phyloP scores from a whole-genome alignment of 139 green algal genomes.

The Chlorella sp. region DNA sequence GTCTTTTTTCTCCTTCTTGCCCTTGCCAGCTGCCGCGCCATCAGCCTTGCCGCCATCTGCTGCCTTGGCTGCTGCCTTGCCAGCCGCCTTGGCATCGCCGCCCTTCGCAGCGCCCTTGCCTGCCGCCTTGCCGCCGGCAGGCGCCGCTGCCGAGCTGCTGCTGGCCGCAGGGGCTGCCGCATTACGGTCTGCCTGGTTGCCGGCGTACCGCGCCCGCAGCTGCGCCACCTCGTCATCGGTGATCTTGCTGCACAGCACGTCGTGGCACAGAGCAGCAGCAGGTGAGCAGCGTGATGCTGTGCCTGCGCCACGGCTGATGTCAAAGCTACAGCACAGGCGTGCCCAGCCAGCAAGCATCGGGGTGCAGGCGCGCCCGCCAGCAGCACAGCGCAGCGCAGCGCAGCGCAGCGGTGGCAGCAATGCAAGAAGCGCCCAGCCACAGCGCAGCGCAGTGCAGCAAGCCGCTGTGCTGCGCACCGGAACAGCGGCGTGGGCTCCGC shows the following conservation, averaged over 20 bases:
- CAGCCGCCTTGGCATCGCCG: not conserved
- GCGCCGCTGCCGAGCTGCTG: slow-evolving; percentile 8
- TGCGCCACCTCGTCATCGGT: slow-evolving; percentile 50
- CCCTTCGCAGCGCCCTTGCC: not conserved
- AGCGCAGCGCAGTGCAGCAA: not conserved
- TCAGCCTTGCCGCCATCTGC: slow-evolving; percentile 15
- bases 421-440: not conserved
- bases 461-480: not conserved
- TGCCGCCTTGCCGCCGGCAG: not conserved
- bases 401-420: not conserved
- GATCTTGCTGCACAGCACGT: slow-evolving; percentile 47
- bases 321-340: too few relatives aligned
- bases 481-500: slow-evolving; percentile 68
- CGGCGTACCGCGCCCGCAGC: slow-evolving; percentile 48
- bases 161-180: not conserved
- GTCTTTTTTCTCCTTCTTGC: slow-evolving; percentile 17
- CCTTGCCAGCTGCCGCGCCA: slow-evolving; percentile 28
- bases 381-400: not conserved
- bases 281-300: too few relatives aligned
- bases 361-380: too few relatives aligned
- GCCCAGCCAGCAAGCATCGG: too few relatives aligned
- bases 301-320: too few relatives aligned
- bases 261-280: not conserved
- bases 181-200: slow-evolving; percentile 49
- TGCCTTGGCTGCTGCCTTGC: slow-evolving; percentile 45